These are phyloP conservation scores for Trypanosoma rangeli DNA, from an alignment of 208 protist species.

Conservation along the genomic window DNA sequence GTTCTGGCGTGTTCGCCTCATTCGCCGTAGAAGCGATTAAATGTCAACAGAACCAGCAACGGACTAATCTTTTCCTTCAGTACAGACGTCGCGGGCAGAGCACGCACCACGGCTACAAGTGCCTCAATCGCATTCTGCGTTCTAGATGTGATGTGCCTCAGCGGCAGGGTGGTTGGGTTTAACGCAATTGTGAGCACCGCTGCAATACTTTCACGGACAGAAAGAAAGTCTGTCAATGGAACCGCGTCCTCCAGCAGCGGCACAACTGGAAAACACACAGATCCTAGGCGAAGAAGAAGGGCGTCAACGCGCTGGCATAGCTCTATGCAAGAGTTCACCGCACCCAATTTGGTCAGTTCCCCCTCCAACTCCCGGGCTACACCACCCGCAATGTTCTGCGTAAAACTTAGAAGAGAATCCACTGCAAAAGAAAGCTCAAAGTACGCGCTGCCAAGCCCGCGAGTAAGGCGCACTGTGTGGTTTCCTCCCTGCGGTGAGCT, in stretches of 20 bases:
- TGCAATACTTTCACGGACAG: slow-evolving; percentile 46
- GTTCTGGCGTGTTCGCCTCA: background rate
- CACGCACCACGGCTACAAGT: slow-evolving; percentile 54
- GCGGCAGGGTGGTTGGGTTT: slow-evolving; percentile 49
- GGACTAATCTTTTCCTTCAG: slow-evolving; percentile 55
- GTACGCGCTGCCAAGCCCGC: slow-evolving; percentile 73
- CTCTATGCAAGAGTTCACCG: slow-evolving; percentile 48
- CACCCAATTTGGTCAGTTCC: slow-evolving; percentile 12
- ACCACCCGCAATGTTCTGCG: slow-evolving; percentile 42
- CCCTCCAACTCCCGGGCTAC: slow-evolving; percentile 60
- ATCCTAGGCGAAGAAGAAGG: slow-evolving; percentile 54
- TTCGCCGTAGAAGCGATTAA: slow-evolving; percentile 82
- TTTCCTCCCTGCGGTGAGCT: slow-evolving; percentile 10
- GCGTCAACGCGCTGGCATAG: slow-evolving; percentile 66
- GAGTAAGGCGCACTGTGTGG: slow-evolving; percentile 32
- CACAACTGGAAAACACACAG: slow-evolving; percentile 48
- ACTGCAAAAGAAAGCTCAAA: slow-evolving; percentile 79
- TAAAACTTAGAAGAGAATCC: slow-evolving; percentile 72
- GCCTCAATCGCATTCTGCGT: slow-evolving; percentile 67
- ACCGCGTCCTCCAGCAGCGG: slow-evolving; percentile 15
- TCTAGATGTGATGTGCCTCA: slow-evolving; percentile 49
- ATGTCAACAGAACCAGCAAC: slow-evolving; percentile 69
- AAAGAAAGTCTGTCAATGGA: slow-evolving; percentile 26
- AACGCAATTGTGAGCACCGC: slow-evolving; percentile 52
- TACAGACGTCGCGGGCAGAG: slow-evolving; percentile 32